These are phyloP conservation scores for Phialophora expanda DNA, from an alignment of 2,329 filamentous ascomycete species.

Conservation along the genomic window DNA sequence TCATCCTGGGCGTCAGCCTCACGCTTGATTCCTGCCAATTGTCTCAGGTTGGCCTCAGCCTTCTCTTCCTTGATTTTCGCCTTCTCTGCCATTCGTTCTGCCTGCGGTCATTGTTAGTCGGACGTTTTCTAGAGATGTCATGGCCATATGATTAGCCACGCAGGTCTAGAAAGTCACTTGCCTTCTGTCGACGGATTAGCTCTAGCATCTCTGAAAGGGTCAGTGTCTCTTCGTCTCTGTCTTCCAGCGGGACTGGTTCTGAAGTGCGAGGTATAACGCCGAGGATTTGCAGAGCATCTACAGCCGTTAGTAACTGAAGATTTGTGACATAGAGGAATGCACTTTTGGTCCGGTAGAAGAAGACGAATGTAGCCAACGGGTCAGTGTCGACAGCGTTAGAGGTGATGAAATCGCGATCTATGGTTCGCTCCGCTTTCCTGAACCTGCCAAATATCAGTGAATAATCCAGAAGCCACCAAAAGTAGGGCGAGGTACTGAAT, in stretches of 20 bases:
- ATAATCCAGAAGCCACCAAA: background rate
- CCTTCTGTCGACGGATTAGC: slow-evolving; percentile 38
- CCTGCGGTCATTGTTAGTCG: background rate
- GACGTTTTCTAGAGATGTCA: background rate
- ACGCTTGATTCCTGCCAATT: slow-evolving; percentile 9
- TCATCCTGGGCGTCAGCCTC: slow-evolving; percentile 10
- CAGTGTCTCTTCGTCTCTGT: slow-evolving; percentile 37
- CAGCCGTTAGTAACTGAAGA: background rate
- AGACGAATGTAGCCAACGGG: slow-evolving; percentile 40
- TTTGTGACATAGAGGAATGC: background rate
- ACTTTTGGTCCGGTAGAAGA: slow-evolving; percentile 41
- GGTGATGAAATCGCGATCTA: rapidly evolving
- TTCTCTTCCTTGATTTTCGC: slow-evolving; percentile 19
- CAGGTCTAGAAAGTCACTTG: slow-evolving; percentile 13
- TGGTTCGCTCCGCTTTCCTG: background rate
- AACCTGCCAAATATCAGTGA: background rate
- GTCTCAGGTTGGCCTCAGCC: slow-evolving; percentile 1
- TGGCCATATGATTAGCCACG: background rate
- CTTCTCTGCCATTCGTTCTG: slow-evolving; percentile 9
- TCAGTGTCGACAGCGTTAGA: slow-evolving; percentile 12
- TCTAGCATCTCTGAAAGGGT: slow-evolving; percentile 40
- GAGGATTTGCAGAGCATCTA: slow-evolving; percentile 43
- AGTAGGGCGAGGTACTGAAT: slow-evolving; percentile 1
- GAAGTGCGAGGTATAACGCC: slow-evolving; percentile 41
- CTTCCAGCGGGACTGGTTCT: slow-evolving; percentile 40